Percentiles rank a stretch among this genome's conserved stretches.
Evolutionary conservation across 768 basidiomycete genomes (phyloP).

Genomic region (Termitomyces heimii): DNA sequence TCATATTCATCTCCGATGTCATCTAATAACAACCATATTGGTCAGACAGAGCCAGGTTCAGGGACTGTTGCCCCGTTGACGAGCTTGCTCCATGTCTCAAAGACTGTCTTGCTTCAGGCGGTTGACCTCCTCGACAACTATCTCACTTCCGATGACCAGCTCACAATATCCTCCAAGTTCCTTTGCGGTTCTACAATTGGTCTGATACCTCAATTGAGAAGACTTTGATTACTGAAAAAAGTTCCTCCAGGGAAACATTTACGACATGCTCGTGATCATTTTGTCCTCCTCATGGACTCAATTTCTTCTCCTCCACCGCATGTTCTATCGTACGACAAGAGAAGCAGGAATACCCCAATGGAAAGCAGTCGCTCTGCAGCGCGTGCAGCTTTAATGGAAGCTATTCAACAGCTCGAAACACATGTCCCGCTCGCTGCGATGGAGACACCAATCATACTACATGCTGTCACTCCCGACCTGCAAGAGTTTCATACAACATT

Average conservation of each 20-base stretch:
- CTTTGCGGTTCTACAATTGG: conserved; percentile 89
- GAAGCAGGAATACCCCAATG: conserved; percentile 80
- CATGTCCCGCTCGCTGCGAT: conserved; percentile 43
- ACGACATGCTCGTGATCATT: conserved; percentile 83
- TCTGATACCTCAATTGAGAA: conserved; percentile 22
- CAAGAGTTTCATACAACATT: conserved; percentile 77
- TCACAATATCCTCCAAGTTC: conserved; percentile 61
- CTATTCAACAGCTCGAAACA: conserved; percentile 51
- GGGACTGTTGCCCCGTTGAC: conserved; percentile 24
- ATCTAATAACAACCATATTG: conserved; percentile 14
- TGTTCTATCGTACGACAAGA: conserved; percentile 68
- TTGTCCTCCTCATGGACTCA: conserved; percentile 57
- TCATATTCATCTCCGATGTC: conserved; percentile 19
- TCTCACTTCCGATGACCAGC: conserved; percentile 63
- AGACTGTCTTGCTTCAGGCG: conserved; percentile 64
- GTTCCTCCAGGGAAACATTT: conserved; percentile 66
- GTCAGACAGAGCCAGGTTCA: conserved; percentile 14
- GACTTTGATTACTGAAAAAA: background rate
- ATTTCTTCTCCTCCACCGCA: conserved; percentile 39
- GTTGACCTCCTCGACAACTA: conserved; percentile 64
- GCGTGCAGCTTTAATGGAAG: conserved; percentile 44
- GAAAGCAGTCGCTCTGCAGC: conserved; percentile 63
- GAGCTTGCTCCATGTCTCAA: conserved; percentile 62
- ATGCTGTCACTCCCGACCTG: conserved; percentile 75
- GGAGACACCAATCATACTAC: conserved; percentile 58